Base-by-base conservation (phyloP, 2,329 filamentous ascomycete genomes). In the Colletotrichum simmondsii region DNA sequence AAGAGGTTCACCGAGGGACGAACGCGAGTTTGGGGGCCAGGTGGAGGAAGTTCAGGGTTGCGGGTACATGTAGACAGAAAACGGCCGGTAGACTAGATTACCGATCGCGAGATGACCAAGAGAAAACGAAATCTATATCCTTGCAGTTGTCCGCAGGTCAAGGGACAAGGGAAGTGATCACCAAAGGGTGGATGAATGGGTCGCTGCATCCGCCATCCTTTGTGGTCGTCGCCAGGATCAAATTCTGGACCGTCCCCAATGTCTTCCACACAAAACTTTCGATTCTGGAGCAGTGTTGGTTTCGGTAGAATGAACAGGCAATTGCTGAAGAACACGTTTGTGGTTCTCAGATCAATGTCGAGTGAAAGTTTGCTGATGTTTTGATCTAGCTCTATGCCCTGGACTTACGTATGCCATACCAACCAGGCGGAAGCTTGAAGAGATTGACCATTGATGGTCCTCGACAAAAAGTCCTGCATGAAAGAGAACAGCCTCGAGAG, bases 211-310 rank as follows among this genome's bases (percentile, higher is more conserved):
- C 46, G 24, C 46, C 28, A 26, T 35, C 16, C 37, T 11, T n/a
- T 35, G 26, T 37, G 37, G 16, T 16, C 30, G 16, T 16, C 30
- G 70, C 37, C 32, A 42, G 60, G 65, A 30, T 35, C 65, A 60
- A 49, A 28, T 19, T 22, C 65, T 63, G 70, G 35, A 26, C 59
- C 70, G 59, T 68, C 30, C 53, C 22, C 58, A 10, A 26, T n/a
- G 46, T 54, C 58, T n/a, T 26, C 59, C 56, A 57, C 70, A 24
- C 42, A 35, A 53, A 65, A 32, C 56, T 14, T 70, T 64, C 26
- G 22, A 42, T 22, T 64, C 60, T 64, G 56, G 42, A 24, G 49
- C 66, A 61, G 3, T 19, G 22, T 14, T n/a, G 35, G 66, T 65
- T 72, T 72, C 65, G 70, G 53, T 32, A 22, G 54, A 64, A 49